Base-by-base conservation (phyloP, 2,329 filamentous ascomycete species). In the Trichocomaceae sp. region DNA sequence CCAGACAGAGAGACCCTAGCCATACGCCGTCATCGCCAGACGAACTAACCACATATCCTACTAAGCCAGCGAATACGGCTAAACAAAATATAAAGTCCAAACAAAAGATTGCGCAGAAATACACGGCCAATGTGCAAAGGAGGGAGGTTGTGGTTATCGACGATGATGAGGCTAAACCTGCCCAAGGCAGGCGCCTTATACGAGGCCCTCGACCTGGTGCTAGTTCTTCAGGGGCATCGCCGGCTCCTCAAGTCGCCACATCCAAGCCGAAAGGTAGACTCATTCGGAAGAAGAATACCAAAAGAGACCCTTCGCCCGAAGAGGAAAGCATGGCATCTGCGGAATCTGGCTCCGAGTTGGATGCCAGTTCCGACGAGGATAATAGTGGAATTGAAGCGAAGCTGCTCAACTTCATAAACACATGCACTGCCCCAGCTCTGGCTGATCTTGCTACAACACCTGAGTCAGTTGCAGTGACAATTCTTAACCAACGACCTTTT, bases 401-500 rank as follows among this genome's bases (percentile, higher is more conserved):
- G 54, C 81, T 96, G 6, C 75, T 97, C 26, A 79, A 84, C 7
- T 95, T 90, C 64, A 84, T 99, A 70, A 97, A 97, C 65, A 83
- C 79, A 0, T 93, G 88, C 67, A 83, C 83, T 5, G 75, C 83
- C 9, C 81, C 85, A 35, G 88, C 92, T 55, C 80, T 99, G 42
- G 83, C 87, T 1, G 91, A 95, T 61, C 85, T 96, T 58, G 89
- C 89, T 0, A 85, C 84, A 31, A 83, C 87, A 57, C 85, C 86
- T 35, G 80, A 86, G 60, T 82, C 84, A 5, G 79, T 85, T 47
- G 84, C 91, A 1, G 78, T 85, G 44, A 72, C 83, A 13, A 79
- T 97, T 54, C 74, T 95, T 10, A 80, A 82, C 1, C 80, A 87
- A 58, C 84, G 89, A 9, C 92, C 92, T 0, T 97, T 95, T 67